Evolutionary conservation across 257 asterid species (phyloP).

Genomic region (Knoxia roxburghii): DNA sequence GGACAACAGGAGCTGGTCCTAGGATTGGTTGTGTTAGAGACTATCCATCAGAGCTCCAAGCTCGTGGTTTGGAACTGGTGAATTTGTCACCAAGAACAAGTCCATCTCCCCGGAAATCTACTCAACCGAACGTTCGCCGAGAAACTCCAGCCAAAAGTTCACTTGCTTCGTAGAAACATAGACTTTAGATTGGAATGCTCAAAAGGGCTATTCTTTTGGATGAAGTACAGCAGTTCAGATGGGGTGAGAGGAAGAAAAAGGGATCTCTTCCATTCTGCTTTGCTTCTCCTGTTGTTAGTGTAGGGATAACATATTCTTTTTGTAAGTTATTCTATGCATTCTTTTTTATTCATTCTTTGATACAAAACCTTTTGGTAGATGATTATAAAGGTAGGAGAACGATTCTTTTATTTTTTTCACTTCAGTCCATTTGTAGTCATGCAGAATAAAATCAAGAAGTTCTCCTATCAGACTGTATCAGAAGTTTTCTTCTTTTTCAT

Average conservation of each 20-base stretch:
- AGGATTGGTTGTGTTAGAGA: conserved; percentile 86
- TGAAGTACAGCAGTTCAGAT: background rate
- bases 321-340: background rate
- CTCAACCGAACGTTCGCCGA: conserved; percentile 14
- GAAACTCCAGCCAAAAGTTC: conserved; percentile 29
- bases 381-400: conserved; percentile 7
- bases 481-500: background rate
- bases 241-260: background rate
- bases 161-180: conserved; percentile 17
- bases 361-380: background rate
- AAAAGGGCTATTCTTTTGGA: background rate
- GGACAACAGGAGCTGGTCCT: conserved; percentile 98
- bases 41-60: conserved; percentile 76
- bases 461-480: background rate
- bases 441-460: background rate
- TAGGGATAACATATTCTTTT: background rate
- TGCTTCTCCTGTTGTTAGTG: conserved; percentile 7
- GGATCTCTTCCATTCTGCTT: background rate
- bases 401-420: conserved; percentile 3
- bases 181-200: background rate
- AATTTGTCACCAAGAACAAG: conserved; percentile 61
- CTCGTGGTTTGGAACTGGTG: conserved; percentile 60
- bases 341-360: conserved; percentile 4
- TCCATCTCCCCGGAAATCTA: conserved; percentile 32
- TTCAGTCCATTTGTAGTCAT: conserved; percentile 6